Evolutionary conservation across 148 eudicot species (phyloP).

Genomic region (Dianthus caryophyllus): DNA sequence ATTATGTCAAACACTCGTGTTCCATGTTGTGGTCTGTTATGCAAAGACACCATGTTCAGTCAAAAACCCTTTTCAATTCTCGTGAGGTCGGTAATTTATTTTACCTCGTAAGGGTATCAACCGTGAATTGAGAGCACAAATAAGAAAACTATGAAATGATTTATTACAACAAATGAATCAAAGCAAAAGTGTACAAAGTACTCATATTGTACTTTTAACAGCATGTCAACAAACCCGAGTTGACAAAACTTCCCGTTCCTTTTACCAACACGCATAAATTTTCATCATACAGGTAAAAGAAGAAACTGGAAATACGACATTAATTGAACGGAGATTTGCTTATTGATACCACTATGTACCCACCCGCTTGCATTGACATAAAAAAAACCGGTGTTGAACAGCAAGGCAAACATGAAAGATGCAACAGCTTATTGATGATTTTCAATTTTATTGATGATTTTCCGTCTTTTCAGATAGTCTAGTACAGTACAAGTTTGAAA

Average conservation of each 20-base stretch:
- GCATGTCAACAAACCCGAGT: too few species aligned
- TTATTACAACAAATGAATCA: too few species aligned
- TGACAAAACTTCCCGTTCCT: not conserved
- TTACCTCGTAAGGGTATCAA: not conserved
- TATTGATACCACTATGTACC: not conserved
- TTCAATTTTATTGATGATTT: too few species aligned
- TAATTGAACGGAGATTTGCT: not conserved
- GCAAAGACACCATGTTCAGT: constrained; percentile 6
- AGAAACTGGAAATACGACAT: not conserved
- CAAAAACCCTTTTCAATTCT: not conserved
- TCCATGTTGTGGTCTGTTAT: constrained; percentile 85
- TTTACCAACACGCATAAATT: not conserved
- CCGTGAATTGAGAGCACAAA: not conserved
- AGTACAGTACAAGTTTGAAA: not conserved
- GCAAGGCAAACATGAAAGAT: not conserved
- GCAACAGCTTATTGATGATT: not conserved
- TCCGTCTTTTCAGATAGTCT: not conserved
- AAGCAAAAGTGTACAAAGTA: too few species aligned
- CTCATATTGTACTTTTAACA: too few species aligned
- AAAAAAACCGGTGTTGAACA: not conserved
- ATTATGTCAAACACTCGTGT: constrained; percentile 84
- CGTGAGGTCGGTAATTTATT: not conserved
- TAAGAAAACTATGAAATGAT: not conserved
- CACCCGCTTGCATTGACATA: not conserved
- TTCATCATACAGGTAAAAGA: not conserved